Conservation (phyloP, 2,329 filamentous ascomycete genomes). For the Pseudogymnoascus sp. region DNA sequence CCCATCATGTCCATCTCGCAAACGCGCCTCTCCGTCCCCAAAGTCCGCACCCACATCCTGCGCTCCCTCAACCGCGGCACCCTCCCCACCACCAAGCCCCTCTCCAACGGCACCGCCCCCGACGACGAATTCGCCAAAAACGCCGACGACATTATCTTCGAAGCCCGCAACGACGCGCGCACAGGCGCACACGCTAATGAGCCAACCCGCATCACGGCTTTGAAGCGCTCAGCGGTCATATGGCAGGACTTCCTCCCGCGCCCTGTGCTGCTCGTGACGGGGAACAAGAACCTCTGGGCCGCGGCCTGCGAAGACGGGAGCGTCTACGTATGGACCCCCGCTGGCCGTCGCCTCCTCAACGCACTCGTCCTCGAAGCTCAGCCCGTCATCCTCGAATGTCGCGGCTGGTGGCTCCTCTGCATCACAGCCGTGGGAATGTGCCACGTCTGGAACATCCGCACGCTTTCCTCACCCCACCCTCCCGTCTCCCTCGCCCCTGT, state of each 20-base stretch:
- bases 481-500: constrained; percentile 84
- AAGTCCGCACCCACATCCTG: constrained; percentile 74
- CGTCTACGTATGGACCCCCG: constrained; percentile 85
- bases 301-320: constrained; percentile 90
- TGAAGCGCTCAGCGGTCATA: constrained; percentile 69
- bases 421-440: constrained; percentile 83
- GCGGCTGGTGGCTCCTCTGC: constrained; percentile 82
- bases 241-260: constrained; percentile 94
- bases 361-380: constrained; percentile 84
- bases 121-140: constrained; percentile 54
- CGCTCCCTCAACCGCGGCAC: constrained; percentile 68
- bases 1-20: constrained; percentile 77
- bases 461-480: constrained; percentile 76
- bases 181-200: constrained; percentile 60
- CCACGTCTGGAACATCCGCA: constrained; percentile 88
- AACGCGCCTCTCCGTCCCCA: constrained; percentile 78
- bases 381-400: constrained; percentile 86
- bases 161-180: constrained; percentile 74
- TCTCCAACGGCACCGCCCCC: constrained; percentile 30
- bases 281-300: constrained; percentile 85
- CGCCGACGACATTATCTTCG: constrained; percentile 69
- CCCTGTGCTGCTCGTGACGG: constrained; percentile 82
- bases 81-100: not conserved
- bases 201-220: constrained; percentile 75
- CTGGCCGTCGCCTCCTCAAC: constrained; percentile 77